Evolutionary conservation across 352 stramenopile genomes (phyloP).

Genomic region (Phytophthora europaea): DNA sequence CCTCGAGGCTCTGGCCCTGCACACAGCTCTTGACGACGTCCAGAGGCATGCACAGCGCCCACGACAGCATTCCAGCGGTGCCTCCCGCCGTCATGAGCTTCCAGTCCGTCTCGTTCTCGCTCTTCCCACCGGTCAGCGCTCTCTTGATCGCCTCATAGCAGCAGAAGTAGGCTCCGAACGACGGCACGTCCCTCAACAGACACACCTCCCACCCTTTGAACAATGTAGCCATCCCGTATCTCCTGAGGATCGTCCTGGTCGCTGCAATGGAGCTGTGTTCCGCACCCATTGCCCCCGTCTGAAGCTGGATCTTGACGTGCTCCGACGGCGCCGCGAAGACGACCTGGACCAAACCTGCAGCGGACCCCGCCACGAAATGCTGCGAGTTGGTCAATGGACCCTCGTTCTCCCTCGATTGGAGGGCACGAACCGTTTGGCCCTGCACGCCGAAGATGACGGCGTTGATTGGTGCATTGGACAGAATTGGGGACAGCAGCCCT

Average conservation of each 20-base stretch:
- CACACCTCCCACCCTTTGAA: constrained; percentile 80
- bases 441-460: constrained; percentile 87
- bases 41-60: constrained; percentile 83
- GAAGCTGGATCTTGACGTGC: constrained; percentile 88
- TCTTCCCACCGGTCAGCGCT: constrained; percentile 55
- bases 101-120: constrained; percentile 71
- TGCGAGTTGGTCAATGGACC: constrained; percentile 42
- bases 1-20: constrained; percentile 74
- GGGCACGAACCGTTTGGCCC: constrained; percentile 55
- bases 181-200: constrained; percentile 78
- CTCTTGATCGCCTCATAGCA: constrained; percentile 81
- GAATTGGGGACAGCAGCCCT: constrained; percentile 77
- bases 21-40: constrained; percentile 94
- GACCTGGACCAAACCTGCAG: constrained; percentile 73
- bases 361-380: constrained; percentile 70
- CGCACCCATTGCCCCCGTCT: constrained; percentile 63
- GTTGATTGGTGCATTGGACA: constrained; percentile 90
- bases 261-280: constrained; percentile 66
- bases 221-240: constrained; percentile 55
- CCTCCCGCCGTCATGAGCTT: constrained; percentile 82
- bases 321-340: constrained; percentile 79
- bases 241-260: constrained; percentile 48
- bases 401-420: constrained; percentile 36
- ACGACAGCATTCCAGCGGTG: constrained; percentile 81
- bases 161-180: constrained; percentile 87